Conservation (phyloP, 2,329 filamentous ascomycete genomes). For the Verticillium zaregamsianum region DNA sequence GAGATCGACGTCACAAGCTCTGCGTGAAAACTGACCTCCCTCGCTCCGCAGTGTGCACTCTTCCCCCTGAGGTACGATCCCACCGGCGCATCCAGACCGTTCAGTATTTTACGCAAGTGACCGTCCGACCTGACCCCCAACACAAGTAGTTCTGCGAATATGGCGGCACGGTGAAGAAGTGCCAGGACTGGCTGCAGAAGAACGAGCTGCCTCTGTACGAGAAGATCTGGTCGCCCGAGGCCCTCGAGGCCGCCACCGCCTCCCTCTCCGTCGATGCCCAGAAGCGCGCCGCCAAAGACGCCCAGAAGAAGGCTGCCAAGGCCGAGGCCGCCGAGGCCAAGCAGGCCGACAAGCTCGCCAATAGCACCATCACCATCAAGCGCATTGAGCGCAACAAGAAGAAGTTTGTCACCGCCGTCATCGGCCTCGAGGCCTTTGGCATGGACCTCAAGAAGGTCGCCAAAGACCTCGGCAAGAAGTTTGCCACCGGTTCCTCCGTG, state of each 20-base stretch:
- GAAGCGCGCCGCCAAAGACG: slow-evolving; percentile 93
- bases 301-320: slow-evolving; percentile 94
- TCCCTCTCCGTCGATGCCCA: slow-evolving; percentile 86
- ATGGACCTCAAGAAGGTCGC: slow-evolving; percentile 92
- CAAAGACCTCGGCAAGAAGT: slow-evolving; percentile 98
- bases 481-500: slow-evolving; percentile 88
- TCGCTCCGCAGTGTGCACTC: slow-evolving; percentile 50
- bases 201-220: slow-evolving; percentile 70
- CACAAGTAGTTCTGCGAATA: slow-evolving; percentile 90
- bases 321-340: slow-evolving; percentile 83
- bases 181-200: slow-evolving; percentile 88
- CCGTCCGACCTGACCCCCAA: slow-evolving; percentile 12
- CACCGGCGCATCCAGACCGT: neutral
- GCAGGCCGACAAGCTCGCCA: slow-evolving; percentile 75
- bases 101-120: too few species aligned
- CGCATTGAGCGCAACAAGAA: slow-evolving; percentile 97
- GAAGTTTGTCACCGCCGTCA: slow-evolving; percentile 93
- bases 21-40: neutral
- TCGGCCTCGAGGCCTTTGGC: slow-evolving; percentile 84
- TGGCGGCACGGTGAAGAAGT: slow-evolving; percentile 93
- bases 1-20: neutral
- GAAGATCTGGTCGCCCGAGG: slow-evolving; percentile 81
- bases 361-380: slow-evolving; percentile 85
- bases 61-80: slow-evolving; percentile 57
- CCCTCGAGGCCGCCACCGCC: slow-evolving; percentile 77